A percentile compares a stretch with the other conserved stretches of the same genome.
These are phyloP conservation scores for Blastobotrys apis DNA, from an alignment of 1,139 yeast genomes.

Conservation along the genomic window DNA sequence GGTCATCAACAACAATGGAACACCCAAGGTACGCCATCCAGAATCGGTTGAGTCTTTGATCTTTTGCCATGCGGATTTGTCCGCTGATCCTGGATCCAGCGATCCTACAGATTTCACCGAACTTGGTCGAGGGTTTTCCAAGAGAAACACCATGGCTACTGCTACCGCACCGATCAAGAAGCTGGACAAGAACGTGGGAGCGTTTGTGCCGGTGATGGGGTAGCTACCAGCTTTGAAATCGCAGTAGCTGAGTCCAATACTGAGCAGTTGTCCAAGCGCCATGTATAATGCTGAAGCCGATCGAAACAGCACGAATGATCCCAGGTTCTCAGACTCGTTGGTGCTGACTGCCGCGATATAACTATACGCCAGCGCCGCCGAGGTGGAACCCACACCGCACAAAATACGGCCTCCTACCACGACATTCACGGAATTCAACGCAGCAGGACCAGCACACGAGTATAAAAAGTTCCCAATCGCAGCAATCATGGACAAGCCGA, in stretches of 20 bases:
- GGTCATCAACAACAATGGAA: neutral
- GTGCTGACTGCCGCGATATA: slow-evolving; percentile 1
- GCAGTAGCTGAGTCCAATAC: slow-evolving; percentile 4
- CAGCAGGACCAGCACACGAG: slow-evolving; percentile 4
- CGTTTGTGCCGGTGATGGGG: neutral
- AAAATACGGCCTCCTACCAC: slow-evolving; percentile 1
- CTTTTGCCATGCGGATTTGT: neutral
- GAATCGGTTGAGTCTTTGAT: neutral
- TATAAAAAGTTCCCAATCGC: slow-evolving; percentile 6
- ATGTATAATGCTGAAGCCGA: neutral
- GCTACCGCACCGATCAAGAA: neutral
- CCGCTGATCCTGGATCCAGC: neutral
- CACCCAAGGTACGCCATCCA: too few species aligned
- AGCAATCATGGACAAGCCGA: neutral
- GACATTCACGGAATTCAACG: neutral
- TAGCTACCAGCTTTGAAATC: neutral
- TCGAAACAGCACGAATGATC: neutral
- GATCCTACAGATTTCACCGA: neutral
- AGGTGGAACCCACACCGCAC: neutral
- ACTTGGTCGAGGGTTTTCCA: slow-evolving; percentile 2
- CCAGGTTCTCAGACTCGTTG: neutral
- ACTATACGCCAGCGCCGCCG: slow-evolving; percentile 2
- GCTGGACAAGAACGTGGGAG: slow-evolving; percentile 3
- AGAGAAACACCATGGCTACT: neutral
- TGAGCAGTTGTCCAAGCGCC: slow-evolving; percentile 1